These are phyloP conservation scores for Pyrenochaeta sp. DNA, from an alignment of 2,329 filamentous ascomycete species.

Conservation along the genomic window DNA sequence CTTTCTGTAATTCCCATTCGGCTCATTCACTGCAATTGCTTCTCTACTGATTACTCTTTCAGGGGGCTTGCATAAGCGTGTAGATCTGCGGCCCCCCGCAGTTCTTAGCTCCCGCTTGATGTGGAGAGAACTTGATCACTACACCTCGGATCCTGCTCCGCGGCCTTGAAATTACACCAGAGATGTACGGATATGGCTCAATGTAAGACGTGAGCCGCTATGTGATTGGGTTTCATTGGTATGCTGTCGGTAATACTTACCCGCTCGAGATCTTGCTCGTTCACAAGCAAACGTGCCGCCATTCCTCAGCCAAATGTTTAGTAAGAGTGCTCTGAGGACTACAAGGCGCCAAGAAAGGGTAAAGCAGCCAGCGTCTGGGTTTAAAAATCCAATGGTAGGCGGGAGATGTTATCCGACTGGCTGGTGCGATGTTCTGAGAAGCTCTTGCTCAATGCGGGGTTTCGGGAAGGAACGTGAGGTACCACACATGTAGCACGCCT, in stretches of 20 bases:
- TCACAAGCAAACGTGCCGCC: too few species aligned
- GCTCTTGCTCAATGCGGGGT: not conserved
- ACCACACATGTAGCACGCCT: not conserved
- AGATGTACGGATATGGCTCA: not conserved
- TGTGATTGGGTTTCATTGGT: not conserved
- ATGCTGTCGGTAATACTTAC: too few species aligned
- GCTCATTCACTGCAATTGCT: not conserved
- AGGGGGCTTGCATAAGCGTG: constrained; percentile 18
- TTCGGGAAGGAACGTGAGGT: not conserved
- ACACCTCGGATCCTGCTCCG: constrained; percentile 15
- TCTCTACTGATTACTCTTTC: not conserved
- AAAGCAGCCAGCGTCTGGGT: not conserved
- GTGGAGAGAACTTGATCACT: constrained; percentile 18
- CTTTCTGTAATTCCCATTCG: not conserved
- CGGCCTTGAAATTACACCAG: constrained; percentile 15
- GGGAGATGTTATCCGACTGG: not conserved
- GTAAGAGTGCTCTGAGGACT: too few species aligned
- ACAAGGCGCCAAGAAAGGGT: not conserved
- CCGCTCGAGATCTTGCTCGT: too few species aligned
- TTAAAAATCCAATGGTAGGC: not conserved
- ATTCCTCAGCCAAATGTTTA: too few species aligned
- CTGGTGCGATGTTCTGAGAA: not conserved
- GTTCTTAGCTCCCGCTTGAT: constrained; percentile 10
- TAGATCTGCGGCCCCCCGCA: constrained; percentile 15
- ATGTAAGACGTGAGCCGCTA: not conserved